Evolutionary conservation across 176 grass and related monocot species (phyloP).

Genomic region (Triticum monococcum): DNA sequence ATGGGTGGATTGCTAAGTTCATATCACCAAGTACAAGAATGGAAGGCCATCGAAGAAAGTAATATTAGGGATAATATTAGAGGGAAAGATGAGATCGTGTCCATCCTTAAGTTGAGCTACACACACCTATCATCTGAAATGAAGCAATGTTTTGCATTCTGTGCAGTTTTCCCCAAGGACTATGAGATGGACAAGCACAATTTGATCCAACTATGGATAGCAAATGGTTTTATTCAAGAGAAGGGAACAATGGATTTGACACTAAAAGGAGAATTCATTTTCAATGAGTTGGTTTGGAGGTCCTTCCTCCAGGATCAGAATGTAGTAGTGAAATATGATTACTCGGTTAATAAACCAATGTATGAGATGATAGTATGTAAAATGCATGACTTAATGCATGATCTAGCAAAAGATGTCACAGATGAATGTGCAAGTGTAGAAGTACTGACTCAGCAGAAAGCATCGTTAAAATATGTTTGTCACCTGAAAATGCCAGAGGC

Average conservation of each 20-base stretch:
- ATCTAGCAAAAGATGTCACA: background rate
- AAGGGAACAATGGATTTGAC: background rate
- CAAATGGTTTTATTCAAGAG: constrained; percentile 7
- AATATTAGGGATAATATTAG: background rate
- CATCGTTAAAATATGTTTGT: background rate
- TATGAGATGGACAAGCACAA: background rate
- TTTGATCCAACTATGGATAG: constrained; percentile 21
- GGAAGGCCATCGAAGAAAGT: background rate
- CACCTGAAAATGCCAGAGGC: no score
- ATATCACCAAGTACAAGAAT: background rate
- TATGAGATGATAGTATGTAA: background rate
- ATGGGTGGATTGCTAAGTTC: constrained; percentile 31
- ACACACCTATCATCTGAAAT: background rate
- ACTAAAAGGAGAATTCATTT: background rate
- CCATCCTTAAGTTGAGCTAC: constrained; percentile 21
- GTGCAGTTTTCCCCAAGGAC: constrained; percentile 13
- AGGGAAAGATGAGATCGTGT: background rate
- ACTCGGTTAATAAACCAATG: no score
- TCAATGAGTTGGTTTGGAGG: constrained; percentile 18
- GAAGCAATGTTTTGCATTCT: constrained; percentile 23
- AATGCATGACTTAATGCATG: constrained; percentile 36
- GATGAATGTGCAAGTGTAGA: background rate
- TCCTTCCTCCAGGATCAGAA: constrained; percentile 20
- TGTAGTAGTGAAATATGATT: no score
- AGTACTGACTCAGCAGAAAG: background rate